phyloP scores from a whole-genome alignment of 2,329 filamentous ascomycete genomes.

The Fusarium torreyae region DNA sequence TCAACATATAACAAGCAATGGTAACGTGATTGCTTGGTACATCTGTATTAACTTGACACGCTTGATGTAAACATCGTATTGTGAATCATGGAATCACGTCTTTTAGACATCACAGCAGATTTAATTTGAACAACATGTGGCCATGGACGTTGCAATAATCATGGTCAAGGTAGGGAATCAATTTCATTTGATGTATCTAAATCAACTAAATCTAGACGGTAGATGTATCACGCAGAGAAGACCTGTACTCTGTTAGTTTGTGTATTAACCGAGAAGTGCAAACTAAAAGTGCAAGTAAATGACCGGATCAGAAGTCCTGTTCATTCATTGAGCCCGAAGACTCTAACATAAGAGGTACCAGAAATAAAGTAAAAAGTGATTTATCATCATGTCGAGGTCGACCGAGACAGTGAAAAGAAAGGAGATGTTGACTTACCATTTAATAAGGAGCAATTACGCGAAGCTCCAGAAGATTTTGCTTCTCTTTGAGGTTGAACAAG shows the following conservation, averaged over 20 bases:
- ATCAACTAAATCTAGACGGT: neutral
- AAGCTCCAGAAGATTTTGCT: slow-evolving; percentile 7
- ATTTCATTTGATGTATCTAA: neutral
- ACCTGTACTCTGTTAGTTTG: slow-evolving; percentile 42
- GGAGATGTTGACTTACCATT: slow-evolving; percentile 54
- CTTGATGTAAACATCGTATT: no score
- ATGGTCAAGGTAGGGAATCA: neutral
- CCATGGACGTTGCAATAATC: neutral
- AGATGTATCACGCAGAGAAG: no score
- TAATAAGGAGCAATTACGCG: slow-evolving; percentile 1
- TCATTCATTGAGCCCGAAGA: slow-evolving; percentile 80
- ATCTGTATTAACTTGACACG: no score
- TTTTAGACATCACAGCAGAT: no score
- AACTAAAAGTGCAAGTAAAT: slow-evolving; percentile 17
- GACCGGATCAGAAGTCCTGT: slow-evolving; percentile 83
- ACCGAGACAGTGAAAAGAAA: slow-evolving; percentile 35
- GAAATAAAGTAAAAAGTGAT: slow-evolving; percentile 76
- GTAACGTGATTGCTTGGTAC: no score
- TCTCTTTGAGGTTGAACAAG: slow-evolving; percentile 6
- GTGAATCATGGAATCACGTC: no score
- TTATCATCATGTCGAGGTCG: slow-evolving; percentile 77
- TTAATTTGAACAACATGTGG: no score
- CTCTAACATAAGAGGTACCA: slow-evolving; percentile 99
- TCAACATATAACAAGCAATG: slow-evolving; percentile 6
- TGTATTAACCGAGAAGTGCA: slow-evolving; percentile 15